Base-by-base conservation (phyloP, 257 asterid species). In the Lithospermum erythrorhizon region DNA sequence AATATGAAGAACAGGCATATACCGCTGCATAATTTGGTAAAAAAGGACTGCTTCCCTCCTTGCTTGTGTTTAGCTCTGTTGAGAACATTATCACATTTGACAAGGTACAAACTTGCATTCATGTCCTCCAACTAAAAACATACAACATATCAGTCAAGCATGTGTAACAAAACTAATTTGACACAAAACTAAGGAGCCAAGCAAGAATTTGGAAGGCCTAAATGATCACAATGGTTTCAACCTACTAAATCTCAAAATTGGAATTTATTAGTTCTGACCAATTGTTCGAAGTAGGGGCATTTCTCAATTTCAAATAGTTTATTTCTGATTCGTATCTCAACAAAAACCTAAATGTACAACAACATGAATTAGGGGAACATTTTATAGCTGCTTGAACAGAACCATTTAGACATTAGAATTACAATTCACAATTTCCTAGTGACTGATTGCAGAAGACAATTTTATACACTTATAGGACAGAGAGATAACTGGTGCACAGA, bases 41-140 rank as follows among this genome's bases (percentile, higher is more conserved):
- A 84, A 80, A 77, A 86, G 20, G 95, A 71, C 78, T 93, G 98
- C 85, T 76, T 89, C 63, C 83, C 89, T 70, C 98, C 98, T 66
- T 64, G 97, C 75, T 79, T 86, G 69, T 89, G 98, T 4, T 76
- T 70, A 58, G 97, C 83, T 78, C 98, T 81, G 73, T 93, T 82
- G 77, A 93, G 82, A 66, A 78, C 95, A 68, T 81, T 84, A 77
- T 93, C 98, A 27, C 97, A 93, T 64, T 93, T 93, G 79, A 93
- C 98, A 58, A 93, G 98, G 76, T 84, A 93, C 79, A 93, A 76
- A 75, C 98, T 93, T 61, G 98, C 98, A 76, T 89, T 84, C 63
- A 93, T 93, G 82, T 93, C 98, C 82, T 93, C 98, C 95, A 93
- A 77, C 98, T 93, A 41, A 41, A n/a, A 41, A 13, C 49, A 14